Evolutionary conservation across 768 basidiomycete genomes (phyloP), one percentile per base, ranked within the genome.

Genomic region (Mycena latifolia): DNA sequence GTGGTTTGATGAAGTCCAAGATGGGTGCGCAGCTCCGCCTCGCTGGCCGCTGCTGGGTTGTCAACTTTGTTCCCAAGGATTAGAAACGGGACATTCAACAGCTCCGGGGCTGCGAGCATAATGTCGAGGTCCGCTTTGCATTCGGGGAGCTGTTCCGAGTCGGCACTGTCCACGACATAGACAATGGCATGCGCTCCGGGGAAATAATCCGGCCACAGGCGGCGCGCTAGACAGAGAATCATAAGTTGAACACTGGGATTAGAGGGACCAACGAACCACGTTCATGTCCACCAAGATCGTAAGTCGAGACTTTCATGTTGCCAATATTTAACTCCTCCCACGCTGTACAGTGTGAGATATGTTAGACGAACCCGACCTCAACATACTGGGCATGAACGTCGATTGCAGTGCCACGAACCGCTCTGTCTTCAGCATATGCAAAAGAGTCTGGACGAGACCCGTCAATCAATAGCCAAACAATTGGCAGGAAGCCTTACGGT

Each of bases 61-160:
- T 43, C 41, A n/a, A 43, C n/a, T 20, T 43, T 43, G 41, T 43
- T 43, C n/a, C 41, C 41, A n/a, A 43, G 41, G 41, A 43, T n/a
- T 2, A 43, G 20, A 5, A 43, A 43, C 6, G 41, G 41, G 5
- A 43, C 41, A 43, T 43, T n/a, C 6, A 20, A 20, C 5, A n/a
- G 5, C 20, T n/a, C 41, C 41, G 20, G 20, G 12, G n/a, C 5
- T 6, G 7, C 41, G 20, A 43, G 41, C 5, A 43, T 3, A 20
- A 6, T 20, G 41, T 43, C 41, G 41, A 43, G 41, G 6, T 43
- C 41, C 12, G 41, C 20, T n/a, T 43, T 43, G 41, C 20, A 43
- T n/a, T 43, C 41, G 20, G 41, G 41, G 41, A 43, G 10, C 41
- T 20, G 41, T n/a, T 20, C 20, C 20, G n/a, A 17, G 20, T 43